Percentiles rank a stretch among this genome's conserved stretches.
Conservation (phyloP, 1,284 basidiomycete species). For the Cryptococcus sp. region DNA sequence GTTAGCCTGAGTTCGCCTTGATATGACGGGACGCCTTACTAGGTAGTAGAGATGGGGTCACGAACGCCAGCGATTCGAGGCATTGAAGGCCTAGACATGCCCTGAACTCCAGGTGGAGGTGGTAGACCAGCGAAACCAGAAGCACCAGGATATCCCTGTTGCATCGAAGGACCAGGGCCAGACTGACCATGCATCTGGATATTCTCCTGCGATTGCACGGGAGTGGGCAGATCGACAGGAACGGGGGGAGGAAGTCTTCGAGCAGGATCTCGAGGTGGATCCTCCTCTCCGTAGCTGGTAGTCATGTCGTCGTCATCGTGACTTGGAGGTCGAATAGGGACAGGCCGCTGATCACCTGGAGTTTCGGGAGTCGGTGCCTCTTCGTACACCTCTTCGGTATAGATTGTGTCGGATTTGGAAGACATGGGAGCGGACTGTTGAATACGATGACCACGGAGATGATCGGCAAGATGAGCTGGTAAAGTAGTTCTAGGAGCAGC, state of each 20-base stretch:
- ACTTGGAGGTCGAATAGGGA: conserved; percentile 17
- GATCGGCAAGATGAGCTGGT: conserved; percentile 13
- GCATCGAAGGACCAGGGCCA: conserved; percentile 12
- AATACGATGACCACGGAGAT: conserved; percentile 1
- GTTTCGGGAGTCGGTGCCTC: not conserved
- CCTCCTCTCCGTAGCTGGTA: conserved; percentile 14
- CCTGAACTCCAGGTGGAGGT: conserved; percentile 19
- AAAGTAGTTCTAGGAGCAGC: conserved; percentile 11
- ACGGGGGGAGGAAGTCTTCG: conserved; percentile 28
- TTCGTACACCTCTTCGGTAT: not conserved
- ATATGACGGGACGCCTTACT: conserved; percentile 21
- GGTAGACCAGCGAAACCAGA: conserved; percentile 20
- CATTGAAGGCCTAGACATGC: conserved; percentile 30
- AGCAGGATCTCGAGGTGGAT: conserved; percentile 8
- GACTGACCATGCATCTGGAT: not conserved
- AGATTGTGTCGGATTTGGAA: conserved; percentile 1
- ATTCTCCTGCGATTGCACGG: conserved; percentile 29
- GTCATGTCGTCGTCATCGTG: conserved; percentile 16
- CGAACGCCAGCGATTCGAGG: conserved; percentile 39
- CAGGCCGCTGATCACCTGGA: conserved; percentile 9
- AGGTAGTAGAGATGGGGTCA: conserved; percentile 45
- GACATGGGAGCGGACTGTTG: conserved; percentile 4
- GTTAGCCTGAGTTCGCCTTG: conserved; percentile 1
- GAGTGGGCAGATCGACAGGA: conserved; percentile 43
- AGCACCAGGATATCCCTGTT: conserved; percentile 19